A percentile compares a stretch with the other conserved stretches of the same genome.
Conservation (phyloP, 768 basidiomycete genomes). For the Neoboletus magnificus region DNA sequence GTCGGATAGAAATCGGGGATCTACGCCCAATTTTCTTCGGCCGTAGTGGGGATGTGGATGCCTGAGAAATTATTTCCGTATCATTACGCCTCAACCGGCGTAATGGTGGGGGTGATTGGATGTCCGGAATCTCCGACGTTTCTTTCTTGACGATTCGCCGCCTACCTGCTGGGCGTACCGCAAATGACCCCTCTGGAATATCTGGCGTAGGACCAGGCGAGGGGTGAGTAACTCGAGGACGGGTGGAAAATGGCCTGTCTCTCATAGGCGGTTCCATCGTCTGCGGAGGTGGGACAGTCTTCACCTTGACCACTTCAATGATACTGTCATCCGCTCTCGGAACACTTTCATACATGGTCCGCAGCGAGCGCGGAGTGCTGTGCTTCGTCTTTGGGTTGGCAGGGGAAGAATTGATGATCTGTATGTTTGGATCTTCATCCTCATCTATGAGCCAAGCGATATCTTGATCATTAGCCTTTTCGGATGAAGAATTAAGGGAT, state of each 20-base stretch:
- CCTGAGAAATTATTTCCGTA: constrained; percentile 22
- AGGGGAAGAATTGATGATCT: constrained; percentile 54
- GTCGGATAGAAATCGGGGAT: constrained; percentile 33
- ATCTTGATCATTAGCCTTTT: constrained; percentile 30
- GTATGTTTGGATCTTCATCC: constrained; percentile 54
- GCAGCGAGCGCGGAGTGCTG: background rate
- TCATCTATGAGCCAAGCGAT: constrained; percentile 70
- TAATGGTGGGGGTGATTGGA: constrained; percentile 31
- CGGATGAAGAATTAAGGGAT: background rate
- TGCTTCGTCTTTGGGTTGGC: constrained; percentile 10
- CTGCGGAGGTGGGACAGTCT: constrained; percentile 5
- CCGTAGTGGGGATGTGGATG: constrained; percentile 20
- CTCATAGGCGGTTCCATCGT: constrained; percentile 5
- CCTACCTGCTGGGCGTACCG: constrained; percentile 40
- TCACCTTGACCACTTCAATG: constrained; percentile 23
- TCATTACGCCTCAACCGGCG: constrained; percentile 27
- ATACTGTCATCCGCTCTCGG: constrained; percentile 5
- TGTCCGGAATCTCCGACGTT: constrained; percentile 23
- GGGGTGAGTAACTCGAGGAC: constrained; percentile 20
- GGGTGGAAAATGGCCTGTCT: constrained; percentile 37
- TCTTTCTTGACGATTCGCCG: constrained; percentile 15
- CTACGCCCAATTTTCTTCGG: constrained; percentile 22
- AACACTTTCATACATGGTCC: constrained; percentile 21
- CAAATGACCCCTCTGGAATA: constrained; percentile 43
- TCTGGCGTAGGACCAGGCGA: constrained; percentile 21